These are phyloP conservation scores for Ogataea corticis DNA, from an alignment of 805 yeast species.

Conservation along the genomic window DNA sequence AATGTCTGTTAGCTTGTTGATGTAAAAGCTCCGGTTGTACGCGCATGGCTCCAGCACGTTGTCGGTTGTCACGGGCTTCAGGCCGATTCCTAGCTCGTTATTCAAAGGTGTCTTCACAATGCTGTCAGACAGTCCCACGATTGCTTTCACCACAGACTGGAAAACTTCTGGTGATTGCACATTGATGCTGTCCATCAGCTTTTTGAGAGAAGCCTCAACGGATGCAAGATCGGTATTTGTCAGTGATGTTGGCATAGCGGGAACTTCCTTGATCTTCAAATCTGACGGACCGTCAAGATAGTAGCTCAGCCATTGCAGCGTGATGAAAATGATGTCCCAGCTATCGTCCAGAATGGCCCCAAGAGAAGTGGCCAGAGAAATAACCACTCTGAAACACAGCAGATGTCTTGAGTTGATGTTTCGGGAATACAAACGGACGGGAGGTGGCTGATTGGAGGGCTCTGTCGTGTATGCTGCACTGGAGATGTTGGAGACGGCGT, in stretches of 20 bases:
- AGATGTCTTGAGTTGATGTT: slow-evolving; percentile 66
- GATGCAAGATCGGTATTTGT: slow-evolving; percentile 47
- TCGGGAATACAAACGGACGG: slow-evolving; percentile 37
- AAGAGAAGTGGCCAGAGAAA: slow-evolving; percentile 76
- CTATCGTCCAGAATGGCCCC: slow-evolving; percentile 68
- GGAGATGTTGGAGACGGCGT: slow-evolving; percentile 35
- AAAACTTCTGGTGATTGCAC: slow-evolving; percentile 56
- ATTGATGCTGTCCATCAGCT: slow-evolving; percentile 61
- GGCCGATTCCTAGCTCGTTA: slow-evolving; percentile 13
- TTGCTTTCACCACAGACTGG: slow-evolving; percentile 44
- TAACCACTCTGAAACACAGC: slow-evolving; percentile 73
- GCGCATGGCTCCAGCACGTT: slow-evolving; percentile 41
- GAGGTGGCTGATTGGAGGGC: slow-evolving; percentile 1
- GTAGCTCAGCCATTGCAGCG: slow-evolving; percentile 80
- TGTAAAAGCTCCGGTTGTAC: slow-evolving; percentile 55
- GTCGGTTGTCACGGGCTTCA: slow-evolving; percentile 21
- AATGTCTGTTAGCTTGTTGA: slow-evolving; percentile 54
- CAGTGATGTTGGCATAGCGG: slow-evolving; percentile 44
- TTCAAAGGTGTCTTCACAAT: slow-evolving; percentile 15
- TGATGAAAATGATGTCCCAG: slow-evolving; percentile 63
- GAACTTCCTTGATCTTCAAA: slow-evolving; percentile 40
- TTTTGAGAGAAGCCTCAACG: slow-evolving; percentile 57
- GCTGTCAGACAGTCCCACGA: slow-evolving; percentile 44
- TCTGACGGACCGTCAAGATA: slow-evolving; percentile 63
- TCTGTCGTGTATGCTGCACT: slow-evolving; percentile 5